Evolutionary conservation across 805 yeast genomes (phyloP).

Genomic region (Starmerella apis): DNA sequence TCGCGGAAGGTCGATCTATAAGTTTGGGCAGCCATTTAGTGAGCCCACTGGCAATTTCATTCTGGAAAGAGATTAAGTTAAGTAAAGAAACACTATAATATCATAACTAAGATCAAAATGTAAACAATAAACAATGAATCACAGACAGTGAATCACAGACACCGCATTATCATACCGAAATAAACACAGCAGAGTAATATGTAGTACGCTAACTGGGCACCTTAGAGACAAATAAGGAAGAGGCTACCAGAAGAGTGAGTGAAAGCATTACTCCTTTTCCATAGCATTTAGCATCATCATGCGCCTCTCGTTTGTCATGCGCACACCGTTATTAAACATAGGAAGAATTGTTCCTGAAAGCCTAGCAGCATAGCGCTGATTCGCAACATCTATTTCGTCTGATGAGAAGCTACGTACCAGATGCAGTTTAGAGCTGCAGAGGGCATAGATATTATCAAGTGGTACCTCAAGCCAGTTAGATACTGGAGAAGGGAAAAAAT

Average conservation of each 20-base stretch:
- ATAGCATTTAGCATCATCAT: constrained; percentile 22
- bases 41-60: constrained; percentile 21
- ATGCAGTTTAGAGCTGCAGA: constrained; percentile 23
- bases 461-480: constrained; percentile 45
- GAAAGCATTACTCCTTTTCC: constrained; percentile 11
- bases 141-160: too few relatives aligned
- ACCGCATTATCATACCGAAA: too few relatives aligned
- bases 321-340: constrained; percentile 12
- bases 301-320: constrained; percentile 25
- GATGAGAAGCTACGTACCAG: constrained; percentile 16
- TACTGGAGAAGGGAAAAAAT: constrained; percentile 65
- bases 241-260: too few relatives aligned
- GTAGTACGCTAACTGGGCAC: too few relatives aligned
- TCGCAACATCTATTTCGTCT: constrained; percentile 24
- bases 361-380: constrained; percentile 24
- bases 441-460: constrained; percentile 37
- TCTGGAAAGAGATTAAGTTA: constrained; percentile 11
- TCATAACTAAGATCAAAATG: not conserved
- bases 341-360: constrained; percentile 24
- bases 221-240: too few relatives aligned
- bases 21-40: constrained; percentile 21
- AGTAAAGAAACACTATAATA: not conserved
- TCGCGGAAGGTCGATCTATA: constrained; percentile 63
- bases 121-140: not conserved
- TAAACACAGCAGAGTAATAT: too few relatives aligned